These are phyloP conservation scores for Spergularia bocconei DNA, from an alignment of 148 eudicot species.

Conservation along the genomic window DNA sequence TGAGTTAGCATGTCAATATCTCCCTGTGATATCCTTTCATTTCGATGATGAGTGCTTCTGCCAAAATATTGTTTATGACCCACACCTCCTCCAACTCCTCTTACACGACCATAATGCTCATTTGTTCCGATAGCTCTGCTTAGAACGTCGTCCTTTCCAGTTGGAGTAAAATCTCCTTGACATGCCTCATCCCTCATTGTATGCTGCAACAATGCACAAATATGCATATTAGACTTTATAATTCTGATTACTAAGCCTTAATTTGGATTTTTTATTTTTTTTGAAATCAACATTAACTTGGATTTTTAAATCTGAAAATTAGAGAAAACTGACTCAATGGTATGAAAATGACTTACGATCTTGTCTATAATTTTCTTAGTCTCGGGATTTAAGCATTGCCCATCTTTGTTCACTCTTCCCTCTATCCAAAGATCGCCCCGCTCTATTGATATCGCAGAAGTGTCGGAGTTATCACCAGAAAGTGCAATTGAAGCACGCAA, in stretches of 20 bases:
- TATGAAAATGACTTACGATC: not conserved
- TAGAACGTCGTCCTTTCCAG: not conserved
- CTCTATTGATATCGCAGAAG: not conserved
- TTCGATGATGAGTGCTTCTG: not conserved
- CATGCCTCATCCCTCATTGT: not conserved
- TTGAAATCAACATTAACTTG: too few species aligned
- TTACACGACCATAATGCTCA: constrained; percentile 5
- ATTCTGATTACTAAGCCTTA: too few species aligned
- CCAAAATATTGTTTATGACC: not conserved
- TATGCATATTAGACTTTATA: too few species aligned
- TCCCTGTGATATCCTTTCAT: not conserved
- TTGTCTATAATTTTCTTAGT: not conserved
- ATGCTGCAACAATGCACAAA: not conserved
- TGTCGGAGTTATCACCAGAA: not conserved
- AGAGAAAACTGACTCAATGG: too few species aligned
- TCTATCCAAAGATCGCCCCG: constrained; percentile 12
- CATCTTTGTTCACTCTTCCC: not conserved
- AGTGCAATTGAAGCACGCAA: not conserved
- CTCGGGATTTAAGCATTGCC: not conserved
- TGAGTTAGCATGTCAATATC: not conserved
- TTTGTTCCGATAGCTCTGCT: not conserved
- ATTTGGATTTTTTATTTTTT: too few species aligned
- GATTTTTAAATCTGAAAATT: too few species aligned
- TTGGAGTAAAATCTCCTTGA: not conserved
- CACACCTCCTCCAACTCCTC: not conserved